These are phyloP conservation scores for Cardamine chenopodiifolia DNA, from an alignment of 345 rosid genomes.

Conservation along the genomic window DNA sequence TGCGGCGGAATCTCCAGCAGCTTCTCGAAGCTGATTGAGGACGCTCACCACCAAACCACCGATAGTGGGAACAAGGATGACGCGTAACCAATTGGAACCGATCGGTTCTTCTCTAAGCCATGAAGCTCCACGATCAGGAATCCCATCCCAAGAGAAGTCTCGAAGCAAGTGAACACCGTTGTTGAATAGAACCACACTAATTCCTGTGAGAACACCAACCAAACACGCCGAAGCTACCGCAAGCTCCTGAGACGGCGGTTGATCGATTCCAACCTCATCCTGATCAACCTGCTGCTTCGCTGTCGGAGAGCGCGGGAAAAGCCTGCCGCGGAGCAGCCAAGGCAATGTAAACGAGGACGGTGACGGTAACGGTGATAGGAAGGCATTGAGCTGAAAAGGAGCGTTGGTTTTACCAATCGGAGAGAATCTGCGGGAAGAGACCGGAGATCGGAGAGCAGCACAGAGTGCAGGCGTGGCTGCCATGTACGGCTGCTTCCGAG, in stretches of 20 bases:
- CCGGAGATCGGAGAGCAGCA: conserved; percentile 30
- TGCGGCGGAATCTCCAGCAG: conserved; percentile 12
- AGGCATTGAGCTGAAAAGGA: background rate
- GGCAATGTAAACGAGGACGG: conserved; percentile 5
- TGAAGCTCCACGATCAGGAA: conserved; percentile 79
- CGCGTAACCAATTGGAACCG: conserved; percentile 60
- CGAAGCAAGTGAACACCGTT: conserved; percentile 73
- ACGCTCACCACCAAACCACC: conserved; percentile 77
- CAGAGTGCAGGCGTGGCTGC: conserved; percentile 38
- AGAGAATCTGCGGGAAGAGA: conserved; percentile 28
- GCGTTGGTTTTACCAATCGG: background rate
- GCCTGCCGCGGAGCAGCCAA: background rate
- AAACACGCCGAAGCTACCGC: conserved; percentile 62
- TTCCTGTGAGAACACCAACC: conserved; percentile 78
- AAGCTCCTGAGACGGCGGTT: conserved; percentile 35
- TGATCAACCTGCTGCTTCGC: conserved; percentile 30
- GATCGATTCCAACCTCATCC: conserved; percentile 16
- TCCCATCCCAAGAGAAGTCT: conserved; percentile 89
- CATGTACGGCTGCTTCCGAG: conserved; percentile 37
- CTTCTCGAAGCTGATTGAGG: conserved; percentile 52
- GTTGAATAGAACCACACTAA: conserved; percentile 80
- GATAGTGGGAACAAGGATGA: conserved; percentile 65
- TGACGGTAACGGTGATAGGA: background rate
- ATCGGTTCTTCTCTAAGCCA: conserved; percentile 80
- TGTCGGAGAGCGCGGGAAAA: background rate